phyloP scores from a whole-genome alignment of 371 early-diverging fungal genomes.

The Amoeboaphelidium occidentale region DNA sequence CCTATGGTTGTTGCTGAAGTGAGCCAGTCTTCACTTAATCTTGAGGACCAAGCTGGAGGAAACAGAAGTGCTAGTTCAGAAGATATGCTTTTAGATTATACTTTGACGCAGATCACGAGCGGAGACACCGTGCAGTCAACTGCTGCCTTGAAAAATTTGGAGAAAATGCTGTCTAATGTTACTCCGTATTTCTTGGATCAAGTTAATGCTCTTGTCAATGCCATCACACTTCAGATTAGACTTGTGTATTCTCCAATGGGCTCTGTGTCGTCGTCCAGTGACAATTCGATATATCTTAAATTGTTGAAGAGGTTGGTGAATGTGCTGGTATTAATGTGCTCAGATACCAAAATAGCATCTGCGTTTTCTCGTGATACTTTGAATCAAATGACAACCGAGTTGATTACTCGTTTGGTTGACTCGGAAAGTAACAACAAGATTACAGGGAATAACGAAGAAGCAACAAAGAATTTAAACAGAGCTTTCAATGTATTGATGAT shows the following conservation, averaged over 20 bases:
- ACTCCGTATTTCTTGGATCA: slow-evolving; percentile 28
- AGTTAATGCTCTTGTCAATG: slow-evolving; percentile 36
- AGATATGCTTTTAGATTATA: slow-evolving; percentile 38
- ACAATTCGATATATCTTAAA: slow-evolving; percentile 8
- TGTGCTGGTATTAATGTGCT: slow-evolving; percentile 46
- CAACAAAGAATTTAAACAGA: slow-evolving; percentile 24
- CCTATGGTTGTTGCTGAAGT: no score
- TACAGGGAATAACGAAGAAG: background rate
- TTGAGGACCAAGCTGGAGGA: no score
- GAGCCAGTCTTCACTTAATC: no score
- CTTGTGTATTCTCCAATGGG: slow-evolving; percentile 47
- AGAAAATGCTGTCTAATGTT: slow-evolving; percentile 26
- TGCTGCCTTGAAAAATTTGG: slow-evolving; percentile 55
- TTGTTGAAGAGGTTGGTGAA: slow-evolving; percentile 55
- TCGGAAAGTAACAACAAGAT: background rate
- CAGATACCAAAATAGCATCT: slow-evolving; percentile 30
- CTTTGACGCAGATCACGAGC: slow-evolving; percentile 46
- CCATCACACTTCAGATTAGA: slow-evolving; percentile 49
- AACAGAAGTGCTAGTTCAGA: no score
- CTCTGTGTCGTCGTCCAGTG: slow-evolving; percentile 12
- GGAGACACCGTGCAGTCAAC: slow-evolving; percentile 38
- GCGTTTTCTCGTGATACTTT: slow-evolving; percentile 31
- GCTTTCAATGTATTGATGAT: slow-evolving; percentile 69
- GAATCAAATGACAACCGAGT: slow-evolving; percentile 36
- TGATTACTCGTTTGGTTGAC: slow-evolving; percentile 16